These are phyloP conservation scores for Kazachstania africana DNA, from an alignment of 805 yeast species.

Conservation along the genomic window DNA sequence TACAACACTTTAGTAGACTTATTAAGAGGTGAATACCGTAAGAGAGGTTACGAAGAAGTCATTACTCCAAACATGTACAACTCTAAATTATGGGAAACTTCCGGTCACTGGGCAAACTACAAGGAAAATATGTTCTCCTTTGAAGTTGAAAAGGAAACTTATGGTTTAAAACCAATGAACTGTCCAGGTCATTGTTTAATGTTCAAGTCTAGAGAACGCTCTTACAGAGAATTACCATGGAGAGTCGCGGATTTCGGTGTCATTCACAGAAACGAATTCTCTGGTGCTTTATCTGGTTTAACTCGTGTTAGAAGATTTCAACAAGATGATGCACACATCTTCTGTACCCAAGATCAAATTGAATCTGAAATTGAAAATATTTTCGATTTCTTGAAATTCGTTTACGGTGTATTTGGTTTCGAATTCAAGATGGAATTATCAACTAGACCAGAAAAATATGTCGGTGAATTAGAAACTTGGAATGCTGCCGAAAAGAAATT, in stretches of 20 bases:
- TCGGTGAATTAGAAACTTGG: conserved; percentile 94
- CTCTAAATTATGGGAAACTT: conserved; percentile 94
- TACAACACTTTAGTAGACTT: conserved; percentile 77
- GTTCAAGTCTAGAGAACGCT: conserved; percentile 85
- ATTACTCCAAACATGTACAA: conserved; percentile 98
- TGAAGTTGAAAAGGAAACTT: conserved; percentile 92
- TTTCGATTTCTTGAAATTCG: conserved; percentile 72
- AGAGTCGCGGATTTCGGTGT: conserved; percentile 98
- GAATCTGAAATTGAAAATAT: conserved; percentile 72
- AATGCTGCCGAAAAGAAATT: conserved; percentile 78
- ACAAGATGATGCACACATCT: conserved; percentile 97
- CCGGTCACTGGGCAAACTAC: conserved; percentile 98
- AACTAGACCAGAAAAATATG: conserved; percentile 92
- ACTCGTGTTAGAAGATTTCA: conserved; percentile 98
- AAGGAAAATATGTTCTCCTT: conserved; percentile 95
- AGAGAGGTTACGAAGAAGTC: conserved; percentile 95
- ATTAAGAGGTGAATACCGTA: conserved; percentile 73
- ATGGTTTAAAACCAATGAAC: conserved; percentile 90
- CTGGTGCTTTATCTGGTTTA: conserved; percentile 89
- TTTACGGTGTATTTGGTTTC: conserved; percentile 88
- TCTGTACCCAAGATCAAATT: conserved; percentile 88
- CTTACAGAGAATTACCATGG: conserved; percentile 96
- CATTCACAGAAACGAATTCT: conserved; percentile 89
- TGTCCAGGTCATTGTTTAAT: conserved; percentile 90
- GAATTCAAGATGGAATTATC: conserved; percentile 94